phyloP scores from a whole-genome alignment of 2,329 filamentous ascomycete genomes.

The Penicillium sclerotigenum region DNA sequence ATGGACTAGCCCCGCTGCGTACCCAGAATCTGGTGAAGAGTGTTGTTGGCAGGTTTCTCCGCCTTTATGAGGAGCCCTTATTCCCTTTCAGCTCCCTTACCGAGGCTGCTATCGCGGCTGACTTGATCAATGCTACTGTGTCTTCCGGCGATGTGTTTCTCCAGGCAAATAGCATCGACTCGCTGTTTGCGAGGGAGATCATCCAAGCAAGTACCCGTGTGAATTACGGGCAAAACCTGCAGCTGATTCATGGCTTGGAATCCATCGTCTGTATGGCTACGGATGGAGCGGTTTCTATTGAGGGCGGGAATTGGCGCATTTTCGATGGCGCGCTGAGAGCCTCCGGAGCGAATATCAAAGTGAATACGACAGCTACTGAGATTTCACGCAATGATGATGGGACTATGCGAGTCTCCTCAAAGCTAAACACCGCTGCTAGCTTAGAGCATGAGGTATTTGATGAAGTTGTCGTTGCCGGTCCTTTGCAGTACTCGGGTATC shows the following conservation, averaged over 20 bases:
- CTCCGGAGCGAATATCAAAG: slow-evolving; percentile 58
- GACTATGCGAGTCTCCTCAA: slow-evolving; percentile 46
- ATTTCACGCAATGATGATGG: slow-evolving; percentile 48
- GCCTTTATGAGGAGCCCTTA: slow-evolving; percentile 73
- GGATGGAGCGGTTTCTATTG: slow-evolving; percentile 73
- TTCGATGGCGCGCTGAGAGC: slow-evolving; percentile 75
- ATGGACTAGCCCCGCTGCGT: slow-evolving; percentile 73
- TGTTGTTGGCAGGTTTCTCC: slow-evolving; percentile 69
- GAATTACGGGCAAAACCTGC: slow-evolving; percentile 89
- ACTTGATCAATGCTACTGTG: slow-evolving; percentile 62
- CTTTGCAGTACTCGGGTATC: slow-evolving; percentile 77
- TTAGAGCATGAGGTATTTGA: slow-evolving; percentile 55
- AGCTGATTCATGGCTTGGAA: slow-evolving; percentile 81
- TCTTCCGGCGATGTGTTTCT: slow-evolving; percentile 73
- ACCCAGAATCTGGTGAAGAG: slow-evolving; percentile 69
- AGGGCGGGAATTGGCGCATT: slow-evolving; percentile 91
- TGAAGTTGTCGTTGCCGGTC: slow-evolving; percentile 76
- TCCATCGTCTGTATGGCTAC: slow-evolving; percentile 91
- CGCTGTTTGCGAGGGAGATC: slow-evolving; percentile 71
- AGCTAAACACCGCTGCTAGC: slow-evolving; percentile 18
- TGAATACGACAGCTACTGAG: slow-evolving; percentile 66
- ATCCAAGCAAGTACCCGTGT: slow-evolving; percentile 88
- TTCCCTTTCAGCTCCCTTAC: slow-evolving; percentile 83
- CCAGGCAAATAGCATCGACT: slow-evolving; percentile 62
- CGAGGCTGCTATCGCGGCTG: slow-evolving; percentile 64